Evolutionary conservation across 2,329 filamentous ascomycete genomes (phyloP).

Genomic region (Madurella fahalii): DNA sequence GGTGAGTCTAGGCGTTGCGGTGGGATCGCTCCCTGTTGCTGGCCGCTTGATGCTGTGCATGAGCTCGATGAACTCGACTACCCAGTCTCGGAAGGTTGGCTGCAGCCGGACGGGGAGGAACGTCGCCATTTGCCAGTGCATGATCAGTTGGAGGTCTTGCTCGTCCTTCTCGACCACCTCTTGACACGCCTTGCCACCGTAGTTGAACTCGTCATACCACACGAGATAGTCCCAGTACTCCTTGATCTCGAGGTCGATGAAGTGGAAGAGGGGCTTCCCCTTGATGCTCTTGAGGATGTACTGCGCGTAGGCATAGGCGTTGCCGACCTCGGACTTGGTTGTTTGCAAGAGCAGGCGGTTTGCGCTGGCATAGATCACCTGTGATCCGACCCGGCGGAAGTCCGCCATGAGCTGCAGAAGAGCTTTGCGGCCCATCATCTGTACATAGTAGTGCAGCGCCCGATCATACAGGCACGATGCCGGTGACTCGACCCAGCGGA

Average conservation of each 20-base stretch:
- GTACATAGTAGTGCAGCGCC: conserved; percentile 92
- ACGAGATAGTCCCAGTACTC: conserved; percentile 99
- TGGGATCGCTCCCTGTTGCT: conserved; percentile 43
- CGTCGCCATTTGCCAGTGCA: conserved; percentile 96
- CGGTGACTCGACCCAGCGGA: conserved; percentile 93
- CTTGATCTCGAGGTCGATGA: conserved; percentile 93
- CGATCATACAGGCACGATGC: conserved; percentile 94
- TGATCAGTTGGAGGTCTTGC: conserved; percentile 82
- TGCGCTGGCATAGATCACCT: conserved; percentile 90
- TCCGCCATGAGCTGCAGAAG: conserved; percentile 96
- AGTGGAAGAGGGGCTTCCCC: conserved; percentile 91
- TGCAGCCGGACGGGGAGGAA: conserved; percentile 81
- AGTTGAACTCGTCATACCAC: conserved; percentile 99
- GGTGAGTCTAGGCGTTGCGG: conserved; percentile 52
- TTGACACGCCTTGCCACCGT: conserved; percentile 87
- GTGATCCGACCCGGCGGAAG: conserved; percentile 89
- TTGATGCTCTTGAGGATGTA: conserved; percentile 98
- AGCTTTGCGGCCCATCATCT: conserved; percentile 97
- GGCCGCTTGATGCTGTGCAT: conserved; percentile 86
- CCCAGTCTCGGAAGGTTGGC: conserved; percentile 83
- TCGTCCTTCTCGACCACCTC: conserved; percentile 69
- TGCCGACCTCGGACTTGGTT: conserved; percentile 92
- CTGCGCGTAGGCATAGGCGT: conserved; percentile 93
- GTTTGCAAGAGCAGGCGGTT: conserved; percentile 90
- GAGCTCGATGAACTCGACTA: conserved; percentile 88